These are phyloP conservation scores for Brettanomyces sp. DNA, from an alignment of 805 yeast genomes.

Conservation along the genomic window DNA sequence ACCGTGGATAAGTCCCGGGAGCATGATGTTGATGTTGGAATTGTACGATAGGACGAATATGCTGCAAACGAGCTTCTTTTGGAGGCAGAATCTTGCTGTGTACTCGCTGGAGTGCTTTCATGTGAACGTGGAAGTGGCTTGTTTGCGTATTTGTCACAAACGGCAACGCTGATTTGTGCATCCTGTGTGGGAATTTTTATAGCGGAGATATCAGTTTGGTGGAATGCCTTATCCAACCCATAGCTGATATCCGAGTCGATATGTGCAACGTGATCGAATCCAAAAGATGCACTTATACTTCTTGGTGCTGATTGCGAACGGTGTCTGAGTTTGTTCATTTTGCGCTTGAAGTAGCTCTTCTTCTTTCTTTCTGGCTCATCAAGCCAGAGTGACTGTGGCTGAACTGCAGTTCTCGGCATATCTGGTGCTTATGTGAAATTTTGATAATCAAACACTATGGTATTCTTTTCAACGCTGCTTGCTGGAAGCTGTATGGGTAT, in stretches of 20 bases:
- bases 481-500: background rate
- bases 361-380: constrained; percentile 8
- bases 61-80: constrained; percentile 7
- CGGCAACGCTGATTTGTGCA: background rate
- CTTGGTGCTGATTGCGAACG: background rate
- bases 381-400: constrained; percentile 17
- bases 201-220: constrained; percentile 7
- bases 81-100: too few species aligned
- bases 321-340: background rate
- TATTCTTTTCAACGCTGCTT: too few species aligned
- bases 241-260: constrained; percentile 20
- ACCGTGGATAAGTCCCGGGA: background rate
- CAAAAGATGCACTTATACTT: constrained; percentile 24
- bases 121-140: background rate
- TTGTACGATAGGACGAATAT: constrained; percentile 23
- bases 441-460: too few species aligned
- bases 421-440: background rate
- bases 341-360: background rate
- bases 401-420: background rate
- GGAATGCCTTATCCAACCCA: constrained; percentile 23
- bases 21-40: constrained; percentile 13
- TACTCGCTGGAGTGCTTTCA: too few species aligned
- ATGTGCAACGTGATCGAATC: constrained; percentile 25
- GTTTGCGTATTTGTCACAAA: background rate
- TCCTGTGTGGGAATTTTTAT: background rate